A percentile compares a stretch with the other conserved stretches of the same genome.
Conservation (phyloP, 164 flowering plant species). For the Euptelea pleiosperma region DNA sequence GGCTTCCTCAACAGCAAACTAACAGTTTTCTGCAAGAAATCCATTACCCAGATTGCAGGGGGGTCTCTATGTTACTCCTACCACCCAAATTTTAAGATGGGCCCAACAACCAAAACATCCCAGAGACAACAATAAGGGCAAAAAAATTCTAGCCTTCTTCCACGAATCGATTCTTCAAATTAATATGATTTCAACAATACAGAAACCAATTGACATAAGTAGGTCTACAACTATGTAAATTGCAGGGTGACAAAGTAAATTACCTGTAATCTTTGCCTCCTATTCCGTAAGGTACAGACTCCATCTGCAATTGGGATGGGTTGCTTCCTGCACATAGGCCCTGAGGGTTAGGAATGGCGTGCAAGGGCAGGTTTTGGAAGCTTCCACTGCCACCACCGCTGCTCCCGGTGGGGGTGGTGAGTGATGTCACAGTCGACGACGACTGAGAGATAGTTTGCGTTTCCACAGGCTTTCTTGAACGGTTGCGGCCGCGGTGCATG, state of each 20-base stretch:
- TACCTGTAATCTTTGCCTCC: constrained; percentile 76
- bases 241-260: neutral
- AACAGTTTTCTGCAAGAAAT: constrained; percentile 13
- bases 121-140: neutral
- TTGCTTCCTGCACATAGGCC: constrained; percentile 39
- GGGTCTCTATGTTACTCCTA: neutral
- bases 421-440: constrained; percentile 47
- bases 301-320: constrained; percentile 52
- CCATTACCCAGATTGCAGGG: constrained; percentile 12
- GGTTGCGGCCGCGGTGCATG: constrained; percentile 78
- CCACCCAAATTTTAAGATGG: constrained; percentile 1
- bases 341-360: constrained; percentile 38
- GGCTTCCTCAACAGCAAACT: constrained; percentile 1
- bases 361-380: constrained; percentile 55
- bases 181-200: neutral
- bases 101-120: no score
- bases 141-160: neutral
- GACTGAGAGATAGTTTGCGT: constrained; percentile 70
- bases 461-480: constrained; percentile 99
- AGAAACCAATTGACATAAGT: neutral
- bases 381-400: constrained; percentile 22
- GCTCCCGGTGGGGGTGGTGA: constrained; percentile 27
- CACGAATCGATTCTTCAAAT: neutral
- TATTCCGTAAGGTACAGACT: constrained; percentile 54
- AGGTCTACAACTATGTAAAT: no score